Evolutionary conservation across 2,329 filamentous ascomycete species (phyloP).

Genomic region (Pestalotiopsis sp.): DNA sequence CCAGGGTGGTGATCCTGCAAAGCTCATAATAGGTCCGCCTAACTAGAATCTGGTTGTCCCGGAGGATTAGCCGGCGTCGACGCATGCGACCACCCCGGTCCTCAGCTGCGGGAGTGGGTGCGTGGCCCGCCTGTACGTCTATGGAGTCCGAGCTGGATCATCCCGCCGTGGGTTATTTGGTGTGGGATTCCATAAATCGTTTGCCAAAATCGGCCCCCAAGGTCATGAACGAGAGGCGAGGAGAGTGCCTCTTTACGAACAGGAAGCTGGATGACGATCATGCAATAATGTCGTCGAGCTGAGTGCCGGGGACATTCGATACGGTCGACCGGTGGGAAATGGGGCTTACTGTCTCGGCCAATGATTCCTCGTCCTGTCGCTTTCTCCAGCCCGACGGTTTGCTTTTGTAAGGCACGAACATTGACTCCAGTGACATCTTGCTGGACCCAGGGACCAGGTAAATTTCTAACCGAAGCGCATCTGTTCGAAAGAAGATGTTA

Average conservation of each 20-base stretch:
- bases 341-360: neutral
- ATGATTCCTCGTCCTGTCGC: neutral
- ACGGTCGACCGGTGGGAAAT: neutral
- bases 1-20: neutral
- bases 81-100: neutral
- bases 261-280: neutral
- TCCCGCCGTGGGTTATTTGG: neutral
- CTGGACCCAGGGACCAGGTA: neutral
- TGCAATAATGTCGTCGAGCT: neutral
- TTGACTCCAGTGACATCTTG: neutral
- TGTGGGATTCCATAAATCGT: neutral
- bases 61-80: neutral
- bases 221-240: neutral
- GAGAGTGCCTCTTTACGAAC: neutral
- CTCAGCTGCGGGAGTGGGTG: neutral
- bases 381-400: neutral
- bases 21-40: neutral
- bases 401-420: neutral
- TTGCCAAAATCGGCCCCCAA: neutral
- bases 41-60: neutral
- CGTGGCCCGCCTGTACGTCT: neutral
- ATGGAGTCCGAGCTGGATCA: neutral
- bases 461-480: neutral
- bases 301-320: neutral
- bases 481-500: too few species aligned